Evolutionary conservation across 2,329 filamentous ascomycete species (phyloP).

Genomic region (Tolypocladium pustulatum): DNA sequence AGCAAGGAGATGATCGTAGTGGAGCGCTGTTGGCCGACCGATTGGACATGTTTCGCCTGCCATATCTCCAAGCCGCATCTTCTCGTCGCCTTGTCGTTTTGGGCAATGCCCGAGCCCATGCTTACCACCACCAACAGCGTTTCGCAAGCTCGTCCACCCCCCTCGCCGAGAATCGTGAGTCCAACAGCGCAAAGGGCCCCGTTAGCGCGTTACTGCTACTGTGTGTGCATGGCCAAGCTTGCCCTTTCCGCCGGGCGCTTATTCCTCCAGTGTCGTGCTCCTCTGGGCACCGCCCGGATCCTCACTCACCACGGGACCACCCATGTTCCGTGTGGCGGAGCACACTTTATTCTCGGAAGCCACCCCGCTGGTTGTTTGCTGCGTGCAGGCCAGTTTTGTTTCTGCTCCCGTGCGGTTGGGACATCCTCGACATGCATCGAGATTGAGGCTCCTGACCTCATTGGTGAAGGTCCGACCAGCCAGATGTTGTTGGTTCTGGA

Average conservation of each 20-base stretch:
- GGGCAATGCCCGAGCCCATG: neutral
- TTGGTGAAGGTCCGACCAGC: neutral
- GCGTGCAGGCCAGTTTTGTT: neutral
- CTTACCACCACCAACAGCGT: neutral
- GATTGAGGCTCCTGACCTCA: neutral
- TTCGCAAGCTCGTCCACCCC: neutral
- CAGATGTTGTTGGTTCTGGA: neutral
- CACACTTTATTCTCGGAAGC: neutral
- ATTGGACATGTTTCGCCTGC: neutral
- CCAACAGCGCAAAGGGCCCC: neutral
- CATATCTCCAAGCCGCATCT: neutral
- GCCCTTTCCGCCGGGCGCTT: neutral
- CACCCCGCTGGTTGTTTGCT: neutral
- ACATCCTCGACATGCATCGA: neutral
- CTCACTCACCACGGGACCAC: neutral
- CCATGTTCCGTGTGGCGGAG: neutral
- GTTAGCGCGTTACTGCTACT: neutral
- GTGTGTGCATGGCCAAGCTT: neutral
- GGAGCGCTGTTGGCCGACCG: neutral
- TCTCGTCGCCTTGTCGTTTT: neutral
- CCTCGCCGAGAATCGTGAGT: neutral
- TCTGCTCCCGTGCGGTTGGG: neutral
- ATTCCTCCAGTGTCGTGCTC: conserved; percentile 1
- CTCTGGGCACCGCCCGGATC: neutral
- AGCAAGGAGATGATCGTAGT: neutral